Evolutionary conservation across 2,329 filamentous ascomycete species (phyloP), one percentile per base, ranked within the genome.

Genomic region (Paraconiothyrium brasiliense): DNA sequence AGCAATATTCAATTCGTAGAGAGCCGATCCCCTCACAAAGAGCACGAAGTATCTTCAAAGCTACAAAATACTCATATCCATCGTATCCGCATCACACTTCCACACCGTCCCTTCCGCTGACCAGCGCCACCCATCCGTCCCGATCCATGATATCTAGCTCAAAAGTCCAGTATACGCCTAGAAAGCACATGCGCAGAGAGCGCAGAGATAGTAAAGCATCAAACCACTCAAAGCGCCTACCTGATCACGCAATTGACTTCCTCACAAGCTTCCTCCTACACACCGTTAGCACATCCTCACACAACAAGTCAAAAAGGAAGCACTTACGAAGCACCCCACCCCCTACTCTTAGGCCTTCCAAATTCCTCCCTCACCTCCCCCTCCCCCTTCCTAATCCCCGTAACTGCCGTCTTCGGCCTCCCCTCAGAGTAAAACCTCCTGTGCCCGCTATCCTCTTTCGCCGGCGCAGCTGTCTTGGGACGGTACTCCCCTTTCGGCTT

Each of bases 291-390:
- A 44, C 5, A 13, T 14, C 20, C 14, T 6, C 10, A 22, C 2
- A 14, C 1, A 11, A 4, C 44, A 43, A n/a, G 27, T 10, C 10
- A 16, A 20, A 8, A 7, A 4, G 22, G 9, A 30, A 8, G 24
- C n/a, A 70, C 71, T 69, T 63, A 71, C 71, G 67, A 67, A 61
- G 65, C 62, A 57, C 62, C 61, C 70, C 71, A 73, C n/a, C 63
- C 61, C 32, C 69, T 57, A 22, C 67, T 70, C 60, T 65, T 66
- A 39, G 66, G 61, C 49, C 58, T 67, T 20, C 35, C 22, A 9
- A 32, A 35, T 4, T 47, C 41, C 7, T 48, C 58, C 27, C 22
- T 8, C 14, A 8, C 48, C 11, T 5, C 30, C 9, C 37, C 37
- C 35, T 34, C 30, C 1, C 16, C 46, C 48, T 46, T 48, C 4